Evolutionary conservation across 768 basidiomycete genomes (phyloP).

Genomic region (Leccinum disarticulatum): DNA sequence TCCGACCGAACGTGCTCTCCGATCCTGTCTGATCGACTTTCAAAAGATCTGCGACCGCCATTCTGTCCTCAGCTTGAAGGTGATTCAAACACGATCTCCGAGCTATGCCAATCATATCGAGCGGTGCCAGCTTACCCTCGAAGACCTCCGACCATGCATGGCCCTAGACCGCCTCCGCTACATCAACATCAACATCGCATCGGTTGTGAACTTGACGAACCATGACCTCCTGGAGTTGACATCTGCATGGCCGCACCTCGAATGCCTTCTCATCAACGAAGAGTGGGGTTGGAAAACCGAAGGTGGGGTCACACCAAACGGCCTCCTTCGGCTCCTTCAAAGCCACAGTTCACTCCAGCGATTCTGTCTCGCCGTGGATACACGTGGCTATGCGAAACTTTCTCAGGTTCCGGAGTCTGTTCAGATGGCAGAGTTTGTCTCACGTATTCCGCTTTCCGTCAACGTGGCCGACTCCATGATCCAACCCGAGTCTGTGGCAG

Average conservation of each 20-base stretch:
- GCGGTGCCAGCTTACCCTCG: slow-evolving; percentile 14
- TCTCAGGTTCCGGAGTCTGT: not conserved
- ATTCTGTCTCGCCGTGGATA: slow-evolving; percentile 18
- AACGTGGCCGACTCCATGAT: slow-evolving; percentile 21
- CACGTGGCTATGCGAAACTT: slow-evolving; percentile 2
- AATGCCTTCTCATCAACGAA: slow-evolving; percentile 18
- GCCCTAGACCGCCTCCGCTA: slow-evolving; percentile 12
- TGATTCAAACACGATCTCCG: slow-evolving; percentile 12
- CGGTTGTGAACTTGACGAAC: slow-evolving; percentile 11
- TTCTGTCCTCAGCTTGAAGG: slow-evolving; percentile 5
- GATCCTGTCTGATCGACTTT: slow-evolving; percentile 4
- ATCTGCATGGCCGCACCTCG: slow-evolving; percentile 18
- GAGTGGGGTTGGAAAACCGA: slow-evolving; percentile 21
- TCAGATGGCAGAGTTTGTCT: not conserved
- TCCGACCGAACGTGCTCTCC: slow-evolving; percentile 10
- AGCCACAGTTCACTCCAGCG: not conserved
- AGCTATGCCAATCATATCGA: not conserved
- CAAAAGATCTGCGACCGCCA: slow-evolving; percentile 8
- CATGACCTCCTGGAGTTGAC: slow-evolving; percentile 14
- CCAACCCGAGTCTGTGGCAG: slow-evolving; percentile 15
- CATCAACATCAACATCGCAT: slow-evolving; percentile 14
- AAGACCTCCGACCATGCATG: slow-evolving; percentile 19
- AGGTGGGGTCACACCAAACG: slow-evolving; percentile 18
- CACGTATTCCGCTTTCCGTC: slow-evolving; percentile 10
- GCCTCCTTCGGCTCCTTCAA: slow-evolving; percentile 18